phyloP scores from a whole-genome alignment of 2,329 filamentous ascomycete species.

The Diplodia intermedia region DNA sequence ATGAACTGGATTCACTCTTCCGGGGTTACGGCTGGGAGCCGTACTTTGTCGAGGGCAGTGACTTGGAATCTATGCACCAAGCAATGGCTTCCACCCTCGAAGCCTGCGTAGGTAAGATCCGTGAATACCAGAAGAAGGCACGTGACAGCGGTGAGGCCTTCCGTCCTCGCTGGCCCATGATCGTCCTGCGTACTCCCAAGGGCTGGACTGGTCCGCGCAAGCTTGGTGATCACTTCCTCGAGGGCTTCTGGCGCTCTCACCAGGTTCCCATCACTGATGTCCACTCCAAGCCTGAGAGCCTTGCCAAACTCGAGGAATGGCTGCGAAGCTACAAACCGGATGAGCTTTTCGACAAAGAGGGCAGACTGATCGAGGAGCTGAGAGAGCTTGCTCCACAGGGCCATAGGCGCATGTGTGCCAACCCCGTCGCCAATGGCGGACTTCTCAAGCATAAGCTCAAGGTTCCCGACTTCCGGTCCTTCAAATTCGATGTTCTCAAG shows the following conservation, averaged over 20 bases:
- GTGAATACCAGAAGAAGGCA: conserved; percentile 71
- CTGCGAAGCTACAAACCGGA: conserved; percentile 79
- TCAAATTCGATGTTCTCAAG: conserved; percentile 67
- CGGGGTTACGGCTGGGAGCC: conserved; percentile 78
- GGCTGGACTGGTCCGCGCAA: conserved; percentile 80
- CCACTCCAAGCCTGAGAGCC: conserved; percentile 67
- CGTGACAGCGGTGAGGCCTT: conserved; percentile 72
- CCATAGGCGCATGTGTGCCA: conserved; percentile 75
- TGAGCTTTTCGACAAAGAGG: conserved; percentile 69
- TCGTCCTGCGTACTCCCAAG: conserved; percentile 77
- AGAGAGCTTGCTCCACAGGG: conserved; percentile 70
- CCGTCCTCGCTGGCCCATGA: conserved; percentile 79
- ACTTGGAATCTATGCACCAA: conserved; percentile 77
- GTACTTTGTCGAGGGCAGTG: conserved; percentile 80
- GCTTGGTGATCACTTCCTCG: conserved; percentile 72
- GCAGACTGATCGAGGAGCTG: conserved; percentile 68
- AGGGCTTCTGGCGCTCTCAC: conserved; percentile 80
- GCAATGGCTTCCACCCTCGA: conserved; percentile 81
- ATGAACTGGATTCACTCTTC: conserved; percentile 74
- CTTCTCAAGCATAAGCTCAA: conserved; percentile 69
- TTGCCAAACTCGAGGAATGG: conserved; percentile 75
- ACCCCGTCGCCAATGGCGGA: conserved; percentile 77
- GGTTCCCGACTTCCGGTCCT: conserved; percentile 73
- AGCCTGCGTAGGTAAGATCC: conserved; percentile 73
- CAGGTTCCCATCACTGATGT: conserved; percentile 79